Conservation (phyloP, 169 alveolate species). For the Amoebophrya sp. region DNA sequence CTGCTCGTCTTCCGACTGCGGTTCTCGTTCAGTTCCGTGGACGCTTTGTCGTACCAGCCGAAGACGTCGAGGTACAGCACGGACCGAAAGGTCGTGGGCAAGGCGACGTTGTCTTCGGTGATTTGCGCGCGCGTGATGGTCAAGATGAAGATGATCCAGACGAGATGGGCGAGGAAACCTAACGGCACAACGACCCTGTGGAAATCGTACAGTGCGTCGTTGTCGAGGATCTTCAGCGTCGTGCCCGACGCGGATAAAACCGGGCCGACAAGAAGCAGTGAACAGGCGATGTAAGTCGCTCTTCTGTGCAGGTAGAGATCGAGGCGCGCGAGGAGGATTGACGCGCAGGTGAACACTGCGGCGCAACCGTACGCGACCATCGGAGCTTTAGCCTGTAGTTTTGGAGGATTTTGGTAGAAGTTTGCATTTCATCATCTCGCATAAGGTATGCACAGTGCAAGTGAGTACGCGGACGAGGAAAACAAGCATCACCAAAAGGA, state of each 20-base stretch:
- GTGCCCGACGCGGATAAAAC: background rate
- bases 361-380: slow-evolving; percentile 1
- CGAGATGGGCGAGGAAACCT: background rate
- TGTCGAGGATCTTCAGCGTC: background rate
- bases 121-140: background rate
- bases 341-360: background rate
- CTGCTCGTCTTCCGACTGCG: background rate
- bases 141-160: background rate
- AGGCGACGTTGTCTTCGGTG: background rate
- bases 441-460: no score
- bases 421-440: no score
- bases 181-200: background rate
- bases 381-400: background rate
- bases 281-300: background rate
- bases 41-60: background rate
- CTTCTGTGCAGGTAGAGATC: background rate
- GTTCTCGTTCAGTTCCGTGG: background rate
- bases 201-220: background rate
- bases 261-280: background rate
- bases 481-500: no score
- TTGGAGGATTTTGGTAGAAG: no score
- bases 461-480: background rate
- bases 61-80: slow-evolving; percentile 27
- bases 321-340: background rate
- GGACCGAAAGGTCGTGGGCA: background rate